phyloP scores from a whole-genome alignment of 495 filamentous ascomycete species.

The Penicillium arizonense region DNA sequence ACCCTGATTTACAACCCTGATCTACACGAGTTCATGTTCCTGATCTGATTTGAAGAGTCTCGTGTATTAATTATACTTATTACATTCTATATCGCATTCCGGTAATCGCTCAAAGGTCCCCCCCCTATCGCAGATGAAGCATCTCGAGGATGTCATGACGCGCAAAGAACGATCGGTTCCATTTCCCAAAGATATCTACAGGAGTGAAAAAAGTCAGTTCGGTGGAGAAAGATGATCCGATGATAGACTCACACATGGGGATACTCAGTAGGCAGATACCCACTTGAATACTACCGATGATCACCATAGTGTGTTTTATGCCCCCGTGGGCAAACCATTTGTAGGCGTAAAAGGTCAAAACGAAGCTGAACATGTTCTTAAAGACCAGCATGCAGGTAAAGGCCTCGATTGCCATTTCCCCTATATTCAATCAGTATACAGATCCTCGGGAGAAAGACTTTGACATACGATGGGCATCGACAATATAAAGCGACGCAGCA shows the following conservation, averaged over 20 bases:
- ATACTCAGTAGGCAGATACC: slow-evolving; percentile 69
- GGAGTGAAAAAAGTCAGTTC: not conserved
- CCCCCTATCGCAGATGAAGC: slow-evolving; percentile 38
- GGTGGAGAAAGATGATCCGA: not conserved
- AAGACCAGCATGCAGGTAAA: slow-evolving; percentile 91
- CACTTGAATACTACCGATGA: slow-evolving; percentile 73
- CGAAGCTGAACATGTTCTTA: slow-evolving; percentile 91
- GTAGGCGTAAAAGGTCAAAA: slow-evolving; percentile 77
- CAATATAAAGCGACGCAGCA: slow-evolving; percentile 82
- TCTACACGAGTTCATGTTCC: not conserved
- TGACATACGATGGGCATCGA: slow-evolving; percentile 83
- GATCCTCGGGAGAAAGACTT: not conserved
- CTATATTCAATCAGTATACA: slow-evolving; percentile 34
- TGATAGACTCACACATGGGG: slow-evolving; percentile 67
- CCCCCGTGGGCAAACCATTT: slow-evolving; percentile 68
- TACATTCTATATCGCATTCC: not conserved
- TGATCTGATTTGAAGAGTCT: too few species aligned
- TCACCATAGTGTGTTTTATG: slow-evolving; percentile 64
- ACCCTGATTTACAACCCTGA: not conserved
- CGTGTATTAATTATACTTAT: too few species aligned
- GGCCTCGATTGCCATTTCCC: slow-evolving; percentile 81
- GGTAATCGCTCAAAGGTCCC: not conserved
- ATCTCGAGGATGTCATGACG: slow-evolving; percentile 69
- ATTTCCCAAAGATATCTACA: slow-evolving; percentile 78
- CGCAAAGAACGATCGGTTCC: slow-evolving; percentile 67